Conservation (phyloP, 1,284 basidiomycete genomes). For the Takashimella koratensis region DNA sequence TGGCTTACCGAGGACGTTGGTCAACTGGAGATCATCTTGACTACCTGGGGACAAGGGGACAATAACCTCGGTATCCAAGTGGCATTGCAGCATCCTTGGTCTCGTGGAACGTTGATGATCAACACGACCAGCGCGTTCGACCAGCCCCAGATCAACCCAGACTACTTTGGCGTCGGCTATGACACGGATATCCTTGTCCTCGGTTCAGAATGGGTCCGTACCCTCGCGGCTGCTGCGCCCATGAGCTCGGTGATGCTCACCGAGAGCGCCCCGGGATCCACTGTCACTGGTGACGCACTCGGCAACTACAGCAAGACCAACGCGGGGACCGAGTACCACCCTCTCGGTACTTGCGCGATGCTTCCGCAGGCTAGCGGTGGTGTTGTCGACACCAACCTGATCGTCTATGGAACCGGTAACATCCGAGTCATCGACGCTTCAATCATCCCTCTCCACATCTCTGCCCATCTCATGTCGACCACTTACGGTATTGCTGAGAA, state of each 20-base stretch:
- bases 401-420: conserved; percentile 61
- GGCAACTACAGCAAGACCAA: conserved; percentile 35
- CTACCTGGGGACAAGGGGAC: conserved; percentile 35
- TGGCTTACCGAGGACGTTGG: conserved; percentile 36
- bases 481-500: conserved; percentile 69
- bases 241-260: conserved; percentile 28
- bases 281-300: conserved; percentile 33
- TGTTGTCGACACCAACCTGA: conserved; percentile 61
- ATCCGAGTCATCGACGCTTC: conserved; percentile 51
- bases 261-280: conserved; percentile 26
- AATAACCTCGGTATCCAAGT: conserved; percentile 43
- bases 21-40: conserved; percentile 46
- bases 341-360: conserved; percentile 62
- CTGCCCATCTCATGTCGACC: conserved; percentile 50
- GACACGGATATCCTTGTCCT: conserved; percentile 40
- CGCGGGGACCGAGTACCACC: conserved; percentile 55
- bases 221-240: conserved; percentile 29
- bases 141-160: conserved; percentile 60
- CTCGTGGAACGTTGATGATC: conserved; percentile 53
- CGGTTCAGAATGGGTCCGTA: conserved; percentile 37
- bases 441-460: conserved; percentile 50
- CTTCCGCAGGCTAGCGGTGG: conserved; percentile 60
- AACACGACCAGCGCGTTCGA: conserved; percentile 57
- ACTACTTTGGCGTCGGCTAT: conserved; percentile 54
- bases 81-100: conserved; percentile 49